A percentile compares a stretch with the other conserved stretches of the same genome.
Evolutionary conservation across 2,329 filamentous ascomycete genomes (phyloP).

Genomic region (Colletotrichum kahawae): DNA sequence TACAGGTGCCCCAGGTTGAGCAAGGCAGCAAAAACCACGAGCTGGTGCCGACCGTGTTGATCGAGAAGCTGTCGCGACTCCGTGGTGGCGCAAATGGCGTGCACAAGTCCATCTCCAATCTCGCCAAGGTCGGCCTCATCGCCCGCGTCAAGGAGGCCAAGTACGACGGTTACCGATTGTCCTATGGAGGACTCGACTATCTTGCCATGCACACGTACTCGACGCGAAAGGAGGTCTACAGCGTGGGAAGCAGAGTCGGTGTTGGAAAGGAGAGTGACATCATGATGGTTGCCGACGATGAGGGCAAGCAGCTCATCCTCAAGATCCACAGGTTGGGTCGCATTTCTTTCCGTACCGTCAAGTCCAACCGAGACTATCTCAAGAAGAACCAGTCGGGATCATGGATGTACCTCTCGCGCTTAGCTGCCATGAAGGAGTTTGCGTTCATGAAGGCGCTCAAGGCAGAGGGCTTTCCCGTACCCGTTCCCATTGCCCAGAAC

Average conservation of each 20-base stretch:
- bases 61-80: slow-evolving; percentile 82
- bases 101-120: slow-evolving; percentile 83
- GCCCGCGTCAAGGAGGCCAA: slow-evolving; percentile 93
- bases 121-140: slow-evolving; percentile 92
- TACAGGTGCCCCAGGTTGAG: slow-evolving; percentile 72
- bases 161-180: slow-evolving; percentile 96
- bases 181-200: slow-evolving; percentile 96
- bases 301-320: slow-evolving; percentile 78
- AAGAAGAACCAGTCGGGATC: slow-evolving; percentile 79
- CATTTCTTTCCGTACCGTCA: slow-evolving; percentile 96
- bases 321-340: slow-evolving; percentile 96
- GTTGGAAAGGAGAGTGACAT: slow-evolving; percentile 99
- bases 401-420: slow-evolving; percentile 97
- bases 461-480: slow-evolving; percentile 87
- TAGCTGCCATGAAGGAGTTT: slow-evolving; percentile 93
- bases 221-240: slow-evolving; percentile 81
- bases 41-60: slow-evolving; percentile 88
- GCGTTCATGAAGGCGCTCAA: slow-evolving; percentile 90
- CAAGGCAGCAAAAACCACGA: slow-evolving; percentile 96
- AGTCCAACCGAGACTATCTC: slow-evolving; percentile 94
- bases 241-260: slow-evolving; percentile 91
- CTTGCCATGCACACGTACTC: slow-evolving; percentile 92
- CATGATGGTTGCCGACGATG: slow-evolving; percentile 84
- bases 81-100: slow-evolving; percentile 80
- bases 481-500: slow-evolving; percentile 85